phyloP scores from a whole-genome alignment of 148 eudicot genomes.

The Suaeda aralocaspica region DNA sequence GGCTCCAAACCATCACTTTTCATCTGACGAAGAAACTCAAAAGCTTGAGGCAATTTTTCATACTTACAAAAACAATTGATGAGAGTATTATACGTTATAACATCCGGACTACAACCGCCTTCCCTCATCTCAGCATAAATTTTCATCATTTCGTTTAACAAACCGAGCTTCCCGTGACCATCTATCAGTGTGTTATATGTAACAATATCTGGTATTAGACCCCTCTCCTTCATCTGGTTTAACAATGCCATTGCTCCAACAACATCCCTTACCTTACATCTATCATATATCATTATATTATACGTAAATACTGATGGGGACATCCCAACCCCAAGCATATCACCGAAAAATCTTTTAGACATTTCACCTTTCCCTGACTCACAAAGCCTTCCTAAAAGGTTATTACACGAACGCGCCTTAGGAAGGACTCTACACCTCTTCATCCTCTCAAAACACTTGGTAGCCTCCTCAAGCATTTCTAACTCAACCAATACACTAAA shows the following conservation, averaged over 20 bases:
- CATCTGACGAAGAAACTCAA: constrained; percentile 64
- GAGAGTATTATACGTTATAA: constrained; percentile 78
- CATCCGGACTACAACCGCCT: constrained; percentile 63
- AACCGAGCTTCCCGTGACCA: constrained; percentile 81
- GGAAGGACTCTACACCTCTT: constrained; percentile 59
- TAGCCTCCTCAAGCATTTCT: constrained; percentile 80
- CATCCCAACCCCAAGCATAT: constrained; percentile 65
- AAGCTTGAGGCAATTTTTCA: constrained; percentile 60
- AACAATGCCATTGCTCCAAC: constrained; percentile 53
- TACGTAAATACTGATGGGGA: constrained; percentile 68
- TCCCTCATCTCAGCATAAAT: constrained; percentile 65
- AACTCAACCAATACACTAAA: constrained; percentile 68
- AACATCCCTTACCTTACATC: constrained; percentile 74
- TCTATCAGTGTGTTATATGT: constrained; percentile 89
- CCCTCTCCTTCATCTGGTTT: constrained; percentile 50
- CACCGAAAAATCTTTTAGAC: constrained; percentile 48
- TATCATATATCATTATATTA: constrained; percentile 73
- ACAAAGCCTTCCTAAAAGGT: constrained; percentile 56
- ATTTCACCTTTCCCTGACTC: constrained; percentile 40
- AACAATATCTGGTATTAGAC: constrained; percentile 70
- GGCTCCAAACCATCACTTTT: constrained; percentile 66
- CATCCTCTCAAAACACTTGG: constrained; percentile 64
- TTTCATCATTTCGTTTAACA: constrained; percentile 42
- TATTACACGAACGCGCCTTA: constrained; percentile 75
- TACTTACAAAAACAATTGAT: constrained; percentile 79